Conservation (phyloP, 2,329 filamentous ascomycete species). For the Moelleriella libera region DNA sequence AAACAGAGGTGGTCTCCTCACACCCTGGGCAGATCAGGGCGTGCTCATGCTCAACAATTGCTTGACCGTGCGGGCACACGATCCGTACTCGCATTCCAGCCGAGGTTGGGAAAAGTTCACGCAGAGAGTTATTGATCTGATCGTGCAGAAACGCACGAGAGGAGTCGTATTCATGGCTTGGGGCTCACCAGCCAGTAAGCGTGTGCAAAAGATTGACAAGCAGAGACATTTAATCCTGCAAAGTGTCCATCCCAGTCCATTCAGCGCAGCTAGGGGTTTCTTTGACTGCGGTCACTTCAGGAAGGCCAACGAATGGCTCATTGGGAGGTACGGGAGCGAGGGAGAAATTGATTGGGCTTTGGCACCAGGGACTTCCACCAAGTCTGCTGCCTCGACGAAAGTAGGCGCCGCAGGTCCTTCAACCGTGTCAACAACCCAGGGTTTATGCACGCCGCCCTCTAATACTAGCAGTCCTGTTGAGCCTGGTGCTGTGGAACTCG, state of each 20-base stretch:
- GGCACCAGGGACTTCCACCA: slow-evolving; percentile 20
- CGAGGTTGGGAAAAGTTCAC: slow-evolving; percentile 91
- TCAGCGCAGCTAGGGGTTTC: slow-evolving; percentile 73
- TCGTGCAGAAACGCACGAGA: slow-evolving; percentile 58
- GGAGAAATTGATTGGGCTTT: slow-evolving; percentile 77
- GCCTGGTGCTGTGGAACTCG: too few relatives aligned
- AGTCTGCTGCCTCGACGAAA: slow-evolving; percentile 6
- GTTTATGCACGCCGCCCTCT: slow-evolving; percentile 12
- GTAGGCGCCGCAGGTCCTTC: slow-evolving; percentile 8
- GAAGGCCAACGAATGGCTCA: slow-evolving; percentile 75
- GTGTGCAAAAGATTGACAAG: slow-evolving; percentile 59
- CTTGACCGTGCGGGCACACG: slow-evolving; percentile 79
- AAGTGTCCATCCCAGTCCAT: slow-evolving; percentile 84
- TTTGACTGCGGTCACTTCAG: slow-evolving; percentile 73
- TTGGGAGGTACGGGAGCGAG: slow-evolving; percentile 61
- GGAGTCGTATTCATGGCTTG: slow-evolving; percentile 94
- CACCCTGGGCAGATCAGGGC: slow-evolving; percentile 85
- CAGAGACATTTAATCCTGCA: slow-evolving; percentile 69
- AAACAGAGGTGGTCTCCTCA: slow-evolving; percentile 69
- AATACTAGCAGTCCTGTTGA: too few relatives aligned
- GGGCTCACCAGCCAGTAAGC: slow-evolving; percentile 72
- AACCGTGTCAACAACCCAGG: slow-evolving; percentile 5
- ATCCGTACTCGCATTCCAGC: slow-evolving; percentile 73
- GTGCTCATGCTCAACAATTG: slow-evolving; percentile 92
- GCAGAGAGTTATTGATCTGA: slow-evolving; percentile 77